Evolutionary conservation across 2,329 filamentous ascomycete species (phyloP).

Genomic region (Clarireedia homoeocarpa): DNA sequence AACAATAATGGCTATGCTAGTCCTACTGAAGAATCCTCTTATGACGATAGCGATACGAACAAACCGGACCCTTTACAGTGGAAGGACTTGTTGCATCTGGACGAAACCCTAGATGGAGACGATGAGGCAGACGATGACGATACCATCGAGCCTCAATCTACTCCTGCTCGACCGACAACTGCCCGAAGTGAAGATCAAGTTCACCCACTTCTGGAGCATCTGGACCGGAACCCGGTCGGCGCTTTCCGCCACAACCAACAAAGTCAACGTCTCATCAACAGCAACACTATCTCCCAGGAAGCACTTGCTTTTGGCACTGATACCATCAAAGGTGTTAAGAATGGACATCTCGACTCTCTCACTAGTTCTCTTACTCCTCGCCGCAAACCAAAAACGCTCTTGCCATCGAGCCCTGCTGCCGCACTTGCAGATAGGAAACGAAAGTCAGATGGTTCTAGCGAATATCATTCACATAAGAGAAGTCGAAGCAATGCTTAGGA

Average conservation of each 20-base stretch:
- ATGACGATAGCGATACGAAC: conserved; percentile 45
- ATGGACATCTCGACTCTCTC: conserved; percentile 57
- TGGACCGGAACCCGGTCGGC: conserved; percentile 58
- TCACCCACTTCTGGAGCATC: conserved; percentile 53
- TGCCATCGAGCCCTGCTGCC: conserved; percentile 22
- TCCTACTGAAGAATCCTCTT: conserved; percentile 22
- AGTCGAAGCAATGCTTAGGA: conserved; percentile 15
- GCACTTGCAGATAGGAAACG: conserved; percentile 20
- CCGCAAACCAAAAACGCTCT: conserved; percentile 35
- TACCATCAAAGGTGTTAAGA: conserved; percentile 54
- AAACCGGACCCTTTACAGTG: conserved; percentile 69
- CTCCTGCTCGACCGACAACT: conserved; percentile 43
- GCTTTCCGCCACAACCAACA: conserved; percentile 65
- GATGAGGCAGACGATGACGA: conserved; percentile 7
- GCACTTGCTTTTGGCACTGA: conserved; percentile 55
- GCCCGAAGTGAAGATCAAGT: conserved; percentile 40
- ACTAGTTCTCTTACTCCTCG: conserved; percentile 61
- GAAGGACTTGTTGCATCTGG: conserved; percentile 40
- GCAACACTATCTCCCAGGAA: conserved; percentile 52
- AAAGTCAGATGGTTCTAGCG: conserved; percentile 19
- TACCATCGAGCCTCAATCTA: conserved; percentile 30
- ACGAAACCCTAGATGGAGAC: conserved; percentile 5
- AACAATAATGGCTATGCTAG: conserved; percentile 48
- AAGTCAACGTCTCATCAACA: conserved; percentile 40
- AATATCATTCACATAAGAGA: conserved; percentile 22